These are phyloP conservation scores for Cocos nucifera DNA, from an alignment of 176 grass and related monocot species.

Conservation along the genomic window DNA sequence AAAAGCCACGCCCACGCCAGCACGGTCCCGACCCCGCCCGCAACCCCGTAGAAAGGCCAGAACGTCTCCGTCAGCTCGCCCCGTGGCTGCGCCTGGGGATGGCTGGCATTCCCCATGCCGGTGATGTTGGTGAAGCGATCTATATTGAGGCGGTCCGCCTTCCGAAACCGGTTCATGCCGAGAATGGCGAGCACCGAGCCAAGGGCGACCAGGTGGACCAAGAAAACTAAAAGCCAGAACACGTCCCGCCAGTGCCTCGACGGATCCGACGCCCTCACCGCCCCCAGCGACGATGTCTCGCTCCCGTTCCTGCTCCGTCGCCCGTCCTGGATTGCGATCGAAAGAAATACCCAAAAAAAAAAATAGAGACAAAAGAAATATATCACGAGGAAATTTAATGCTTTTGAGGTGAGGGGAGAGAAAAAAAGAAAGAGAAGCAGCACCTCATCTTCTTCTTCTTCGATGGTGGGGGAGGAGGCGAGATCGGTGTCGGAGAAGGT, in stretches of 20 bases:
- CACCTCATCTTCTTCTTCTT: conserved; percentile 12
- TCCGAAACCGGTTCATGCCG: conserved; percentile 69
- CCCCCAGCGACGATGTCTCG: conserved; percentile 20
- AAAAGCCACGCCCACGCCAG: conserved; percentile 75
- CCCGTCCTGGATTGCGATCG: not conserved
- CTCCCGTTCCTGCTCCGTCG: conserved; percentile 15
- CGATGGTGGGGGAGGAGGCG: conserved; percentile 7
- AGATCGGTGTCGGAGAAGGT: conserved; percentile 14
- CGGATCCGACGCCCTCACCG: not conserved
- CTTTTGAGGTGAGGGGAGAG: not conserved
- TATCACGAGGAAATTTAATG: not conserved
- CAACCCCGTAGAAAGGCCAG: conserved; percentile 85
- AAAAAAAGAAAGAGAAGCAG: not conserved
- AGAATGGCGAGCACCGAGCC: conserved; percentile 52
- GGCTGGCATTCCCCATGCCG: not conserved
- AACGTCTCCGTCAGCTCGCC: conserved; percentile 80
- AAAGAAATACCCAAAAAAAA: not conserved
- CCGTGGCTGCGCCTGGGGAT: conserved; percentile 10
- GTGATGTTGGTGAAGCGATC: conserved; percentile 62
- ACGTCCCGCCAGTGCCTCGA: conserved; percentile 71
- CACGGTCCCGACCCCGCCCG: conserved; percentile 40
- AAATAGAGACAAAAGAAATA: not conserved
- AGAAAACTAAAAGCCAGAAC: conserved; percentile 83
- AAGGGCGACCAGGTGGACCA: conserved; percentile 68
- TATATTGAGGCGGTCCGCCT: conserved; percentile 78